phyloP scores from a whole-genome alignment of 495 filamentous ascomycete genomes.

The Podospora sp. region DNA sequence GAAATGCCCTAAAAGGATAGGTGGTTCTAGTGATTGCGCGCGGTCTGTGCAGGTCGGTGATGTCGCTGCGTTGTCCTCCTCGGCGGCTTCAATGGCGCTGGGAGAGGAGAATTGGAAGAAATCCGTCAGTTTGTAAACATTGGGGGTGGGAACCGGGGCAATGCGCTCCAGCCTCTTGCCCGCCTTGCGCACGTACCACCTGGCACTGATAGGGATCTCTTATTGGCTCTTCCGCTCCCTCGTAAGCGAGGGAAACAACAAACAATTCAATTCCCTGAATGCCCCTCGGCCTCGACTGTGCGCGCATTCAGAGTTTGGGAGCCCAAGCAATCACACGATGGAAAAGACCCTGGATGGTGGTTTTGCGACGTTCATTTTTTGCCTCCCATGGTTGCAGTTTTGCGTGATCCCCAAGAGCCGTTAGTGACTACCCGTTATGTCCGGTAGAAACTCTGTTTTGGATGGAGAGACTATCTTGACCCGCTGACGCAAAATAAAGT shows the following conservation, averaged over 20 bases:
- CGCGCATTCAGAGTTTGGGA: background rate
- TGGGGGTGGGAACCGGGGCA: conserved; percentile 31
- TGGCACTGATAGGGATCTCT: conserved; percentile 10
- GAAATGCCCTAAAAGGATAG: background rate
- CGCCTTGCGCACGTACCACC: conserved; percentile 33
- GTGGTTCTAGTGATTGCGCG: background rate
- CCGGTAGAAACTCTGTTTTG: background rate
- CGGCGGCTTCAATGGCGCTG: conserved; percentile 31
- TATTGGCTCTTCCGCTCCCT: conserved; percentile 30
- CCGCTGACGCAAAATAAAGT: background rate
- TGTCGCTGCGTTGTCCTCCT: conserved; percentile 23
- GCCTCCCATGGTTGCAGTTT: background rate
- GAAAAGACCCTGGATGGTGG: background rate
- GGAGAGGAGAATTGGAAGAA: conserved; percentile 34
- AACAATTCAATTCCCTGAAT: background rate
- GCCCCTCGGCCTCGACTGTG: background rate
- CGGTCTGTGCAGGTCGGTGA: conserved; percentile 21
- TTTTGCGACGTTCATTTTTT: background rate
- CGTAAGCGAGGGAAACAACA: conserved; percentile 21
- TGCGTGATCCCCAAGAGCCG: background rate
- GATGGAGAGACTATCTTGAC: background rate
- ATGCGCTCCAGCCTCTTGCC: conserved; percentile 34
- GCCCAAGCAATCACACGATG: background rate
- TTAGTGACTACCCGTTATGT: background rate
- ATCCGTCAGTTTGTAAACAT: conserved; percentile 34